A percentile compares a stretch with the other conserved stretches of the same genome.
Evolutionary conservation across 2,329 filamentous ascomycete species (phyloP).

Genomic region (Aspergillus sp.): DNA sequence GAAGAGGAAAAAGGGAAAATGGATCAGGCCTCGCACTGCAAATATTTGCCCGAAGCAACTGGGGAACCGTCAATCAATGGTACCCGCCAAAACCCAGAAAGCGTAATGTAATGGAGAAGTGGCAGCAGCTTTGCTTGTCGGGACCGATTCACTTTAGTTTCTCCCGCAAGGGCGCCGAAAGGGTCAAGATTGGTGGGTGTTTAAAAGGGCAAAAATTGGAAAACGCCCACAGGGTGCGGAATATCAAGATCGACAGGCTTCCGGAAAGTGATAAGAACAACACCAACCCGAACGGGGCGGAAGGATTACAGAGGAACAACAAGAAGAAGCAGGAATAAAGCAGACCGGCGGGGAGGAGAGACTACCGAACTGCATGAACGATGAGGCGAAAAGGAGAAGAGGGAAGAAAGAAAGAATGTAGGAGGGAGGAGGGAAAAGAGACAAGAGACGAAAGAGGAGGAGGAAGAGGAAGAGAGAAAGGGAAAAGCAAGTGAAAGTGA

Average conservation of each 20-base stretch:
- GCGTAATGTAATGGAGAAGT: neutral
- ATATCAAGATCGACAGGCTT: constrained; percentile 25
- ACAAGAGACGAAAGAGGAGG: constrained; percentile 11
- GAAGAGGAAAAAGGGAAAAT: constrained; percentile 20
- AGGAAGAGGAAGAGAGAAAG: constrained; percentile 9
- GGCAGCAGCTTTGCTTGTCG: constrained; percentile 16
- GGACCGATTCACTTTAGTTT: constrained; percentile 1
- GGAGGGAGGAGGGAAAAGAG: constrained; percentile 6
- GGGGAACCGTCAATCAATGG: neutral
- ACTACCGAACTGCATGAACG: neutral
- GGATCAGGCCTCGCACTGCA: constrained; percentile 1
- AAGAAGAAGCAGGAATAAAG: constrained; percentile 14
- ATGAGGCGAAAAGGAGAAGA: neutral
- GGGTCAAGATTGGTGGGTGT: constrained; percentile 14
- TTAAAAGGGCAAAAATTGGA: constrained; percentile 14
- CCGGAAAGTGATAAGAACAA: constrained; percentile 14
- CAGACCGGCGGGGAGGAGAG: neutral
- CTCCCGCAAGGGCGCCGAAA: constrained; percentile 24
- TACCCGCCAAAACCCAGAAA: constrained; percentile 1
- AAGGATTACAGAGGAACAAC: constrained; percentile 11
- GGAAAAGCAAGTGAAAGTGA: neutral
- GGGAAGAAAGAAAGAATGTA: constrained; percentile 1
- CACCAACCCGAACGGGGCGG: constrained; percentile 9
- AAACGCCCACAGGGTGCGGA: constrained; percentile 11
- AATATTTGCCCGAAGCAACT: constrained; percentile 8